Percentiles rank a stretch among this genome's conserved stretches.
Conservation (phyloP, 768 basidiomycete species). For the Chlorophyllum brunneum region DNA sequence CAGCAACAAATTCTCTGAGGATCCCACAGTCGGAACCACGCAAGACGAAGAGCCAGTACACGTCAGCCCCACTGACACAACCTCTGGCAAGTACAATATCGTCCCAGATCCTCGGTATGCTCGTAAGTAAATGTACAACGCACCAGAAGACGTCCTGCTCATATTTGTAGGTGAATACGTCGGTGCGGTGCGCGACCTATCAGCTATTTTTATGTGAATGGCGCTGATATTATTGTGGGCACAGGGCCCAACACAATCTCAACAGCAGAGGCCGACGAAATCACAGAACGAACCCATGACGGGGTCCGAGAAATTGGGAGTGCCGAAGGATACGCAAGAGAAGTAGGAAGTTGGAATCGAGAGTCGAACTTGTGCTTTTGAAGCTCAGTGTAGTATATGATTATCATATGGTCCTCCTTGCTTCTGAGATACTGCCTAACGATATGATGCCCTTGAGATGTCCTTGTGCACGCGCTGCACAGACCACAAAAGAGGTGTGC, state of each 20-base stretch:
- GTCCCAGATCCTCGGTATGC: neutral
- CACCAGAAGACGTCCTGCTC: neutral
- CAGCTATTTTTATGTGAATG: neutral
- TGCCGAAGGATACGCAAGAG: neutral
- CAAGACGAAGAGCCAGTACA: neutral
- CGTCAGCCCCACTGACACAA: neutral
- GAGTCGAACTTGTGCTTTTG: no score
- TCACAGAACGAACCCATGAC: neutral
- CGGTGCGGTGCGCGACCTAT: neutral
- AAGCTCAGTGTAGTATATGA: no score
- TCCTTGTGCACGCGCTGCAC: no score
- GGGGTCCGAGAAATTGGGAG: neutral
- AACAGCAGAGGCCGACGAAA: neutral
- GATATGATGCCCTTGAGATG: no score
- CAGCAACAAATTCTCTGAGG: constrained; percentile 5
- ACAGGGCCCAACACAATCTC: no score
- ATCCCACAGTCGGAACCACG: neutral
- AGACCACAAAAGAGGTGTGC: no score
- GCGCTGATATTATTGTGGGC: neutral
- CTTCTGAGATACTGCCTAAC: no score
- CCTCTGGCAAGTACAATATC: neutral
- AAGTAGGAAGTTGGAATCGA: neutral
- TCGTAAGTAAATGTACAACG: neutral
- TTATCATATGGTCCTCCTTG: no score
- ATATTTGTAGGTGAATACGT: neutral